Evolutionary conservation across 2,329 filamentous ascomycete genomes (phyloP), one percentile per base, ranked within the genome.

Genomic region (Sarocladiaceae sp.): DNA sequence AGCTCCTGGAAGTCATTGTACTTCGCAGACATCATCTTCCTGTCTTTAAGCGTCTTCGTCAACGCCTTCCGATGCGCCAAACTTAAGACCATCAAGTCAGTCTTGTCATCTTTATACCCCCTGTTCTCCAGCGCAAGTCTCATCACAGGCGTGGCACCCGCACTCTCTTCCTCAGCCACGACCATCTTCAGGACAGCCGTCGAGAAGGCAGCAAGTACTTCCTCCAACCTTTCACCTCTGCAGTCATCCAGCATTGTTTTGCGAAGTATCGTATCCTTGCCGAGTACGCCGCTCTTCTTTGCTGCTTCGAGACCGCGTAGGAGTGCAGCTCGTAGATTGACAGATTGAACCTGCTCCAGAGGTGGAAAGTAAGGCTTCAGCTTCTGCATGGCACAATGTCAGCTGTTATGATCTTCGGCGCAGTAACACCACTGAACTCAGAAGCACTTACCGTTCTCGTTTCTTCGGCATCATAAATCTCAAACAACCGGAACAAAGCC

Each of bases 221-320:
- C 94, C 64, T 92, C 91, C 52, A 97, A 82, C 57, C 90, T 86
- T 52, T 96, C 91, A 5, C 93, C 93, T 58, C 88, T 92, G 71
- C 94, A 99, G 61, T 99, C 93, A 64, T 99, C 94, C 50, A 99
- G 75, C 89, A 97, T 96, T 0, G 90, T 96, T 73, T 96, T 97
- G 50, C 94, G 83, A 28, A 97, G 71, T 1, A 95, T 80, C 0
- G 82, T 80, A 62, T 96, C 91, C 48, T 89, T 79, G 3, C 90
- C 89, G 8, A 97, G 75, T 1, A 86, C 75, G 26, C 91, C 92
- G 71, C 83, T 89, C 72, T 95, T 96, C 74, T 97, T 97, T 54
- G 90, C 76, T 50, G 90, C 86, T 57, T 93, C 88, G 51, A 99
- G 81, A 58, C 80, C 84, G 67, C 90, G 83, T 60, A 92, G 87